Evolutionary conservation across 441 rosid genomes (phyloP).

Genomic region (Eutrema salsugineum): DNA sequence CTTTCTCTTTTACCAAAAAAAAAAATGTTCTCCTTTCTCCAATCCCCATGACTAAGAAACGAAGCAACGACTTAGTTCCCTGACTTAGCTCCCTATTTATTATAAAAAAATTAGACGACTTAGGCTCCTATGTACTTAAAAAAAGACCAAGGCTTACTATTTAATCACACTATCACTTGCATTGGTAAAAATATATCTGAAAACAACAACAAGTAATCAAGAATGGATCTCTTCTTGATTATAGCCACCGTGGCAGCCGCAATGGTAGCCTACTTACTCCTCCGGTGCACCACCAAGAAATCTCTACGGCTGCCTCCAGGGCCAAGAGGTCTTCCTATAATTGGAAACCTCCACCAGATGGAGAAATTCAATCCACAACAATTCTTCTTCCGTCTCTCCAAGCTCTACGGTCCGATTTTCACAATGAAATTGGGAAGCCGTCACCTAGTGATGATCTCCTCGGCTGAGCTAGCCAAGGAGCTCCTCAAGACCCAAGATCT

Average conservation of each 20-base stretch:
- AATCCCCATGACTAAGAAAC: too few relatives aligned
- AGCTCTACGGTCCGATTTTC: constrained; percentile 45
- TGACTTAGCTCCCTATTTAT: too few relatives aligned
- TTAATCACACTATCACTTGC: neutral
- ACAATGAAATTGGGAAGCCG: constrained; percentile 36
- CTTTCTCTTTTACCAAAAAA: too few relatives aligned
- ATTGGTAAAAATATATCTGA: neutral
- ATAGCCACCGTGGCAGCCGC: constrained; percentile 4
- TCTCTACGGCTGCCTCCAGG: constrained; percentile 33
- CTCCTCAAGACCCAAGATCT: constrained; percentile 43
- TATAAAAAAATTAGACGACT: neutral
- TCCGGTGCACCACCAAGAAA: constrained; percentile 6
- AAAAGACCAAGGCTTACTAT: too few relatives aligned
- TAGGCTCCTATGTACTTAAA: too few relatives aligned
- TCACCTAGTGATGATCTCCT: constrained; percentile 38
- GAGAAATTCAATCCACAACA: constrained; percentile 29
- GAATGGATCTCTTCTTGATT: constrained; percentile 26
- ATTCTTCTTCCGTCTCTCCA: constrained; percentile 42
- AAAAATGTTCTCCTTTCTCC: too few relatives aligned
- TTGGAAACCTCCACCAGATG: constrained; percentile 58
- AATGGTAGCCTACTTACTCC: constrained; percentile 21
- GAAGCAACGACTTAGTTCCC: too few relatives aligned
- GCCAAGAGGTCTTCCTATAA: constrained; percentile 46
- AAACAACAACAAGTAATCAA: neutral
- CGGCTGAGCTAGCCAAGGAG: constrained; percentile 44